Conservation (phyloP, 768 basidiomycete species). For the Naganishia onofrii region DNA sequence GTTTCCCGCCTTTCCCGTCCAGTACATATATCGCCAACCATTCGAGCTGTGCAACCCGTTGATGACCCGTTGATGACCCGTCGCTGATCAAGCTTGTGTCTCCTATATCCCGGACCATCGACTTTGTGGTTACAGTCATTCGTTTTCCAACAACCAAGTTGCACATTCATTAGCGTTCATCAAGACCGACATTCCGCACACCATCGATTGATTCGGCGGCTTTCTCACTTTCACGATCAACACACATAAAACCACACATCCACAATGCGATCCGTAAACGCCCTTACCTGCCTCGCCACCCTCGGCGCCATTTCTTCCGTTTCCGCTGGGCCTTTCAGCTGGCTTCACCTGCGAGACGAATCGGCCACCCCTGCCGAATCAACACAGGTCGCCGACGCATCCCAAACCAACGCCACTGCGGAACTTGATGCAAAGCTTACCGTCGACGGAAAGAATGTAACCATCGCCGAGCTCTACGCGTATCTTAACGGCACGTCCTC, state of each 20-base stretch:
- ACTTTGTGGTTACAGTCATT: neutral
- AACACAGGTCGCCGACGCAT: neutral
- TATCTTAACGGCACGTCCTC: constrained; percentile 19
- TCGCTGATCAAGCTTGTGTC: constrained; percentile 1
- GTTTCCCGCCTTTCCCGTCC: neutral
- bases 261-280: constrained; percentile 24
- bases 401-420: neutral
- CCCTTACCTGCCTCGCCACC: constrained; percentile 23
- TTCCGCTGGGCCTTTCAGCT: constrained; percentile 13
- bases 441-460: constrained; percentile 18
- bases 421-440: neutral
- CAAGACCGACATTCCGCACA: neutral
- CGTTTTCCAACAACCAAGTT: neutral
- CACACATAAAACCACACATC: neutral
- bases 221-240: neutral
- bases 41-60: neutral
- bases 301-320: constrained; percentile 22
- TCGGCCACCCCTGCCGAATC: constrained; percentile 3
- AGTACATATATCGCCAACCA: constrained; percentile 3
- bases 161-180: constrained; percentile 19
- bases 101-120: neutral
- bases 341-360: constrained; percentile 18
- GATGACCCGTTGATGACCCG: too few species aligned
- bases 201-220: constrained; percentile 11
- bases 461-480: constrained; percentile 13